Conservation (phyloP, 2,329 filamentous ascomycete genomes). For the Ophiobolus disseminans region DNA sequence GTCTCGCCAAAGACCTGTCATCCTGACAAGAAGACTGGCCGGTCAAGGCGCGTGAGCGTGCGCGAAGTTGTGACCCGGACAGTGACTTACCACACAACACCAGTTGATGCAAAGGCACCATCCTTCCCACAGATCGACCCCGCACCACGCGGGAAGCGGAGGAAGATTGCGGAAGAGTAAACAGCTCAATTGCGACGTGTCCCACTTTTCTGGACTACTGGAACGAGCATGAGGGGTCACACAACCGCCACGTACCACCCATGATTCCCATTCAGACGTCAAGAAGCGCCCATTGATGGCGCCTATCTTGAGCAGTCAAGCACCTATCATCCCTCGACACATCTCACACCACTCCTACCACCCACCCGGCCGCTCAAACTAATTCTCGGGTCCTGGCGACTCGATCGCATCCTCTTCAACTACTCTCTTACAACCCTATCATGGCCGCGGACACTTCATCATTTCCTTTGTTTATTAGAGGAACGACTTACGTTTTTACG, state of each 20-base stretch:
- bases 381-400: constrained; percentile 47
- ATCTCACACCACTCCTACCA: constrained; percentile 10
- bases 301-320: constrained; percentile 19
- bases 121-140: constrained; percentile 74
- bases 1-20: constrained; percentile 83
- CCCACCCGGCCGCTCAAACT: constrained; percentile 25
- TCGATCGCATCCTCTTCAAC: constrained; percentile 39
- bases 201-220: constrained; percentile 18
- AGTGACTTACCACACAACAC: constrained; percentile 78
- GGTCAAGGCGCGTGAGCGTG: constrained; percentile 70
- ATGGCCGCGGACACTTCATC: constrained; percentile 15
- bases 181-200: constrained; percentile 21
- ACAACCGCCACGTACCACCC: constrained; percentile 32
- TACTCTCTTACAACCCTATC: constrained; percentile 12
- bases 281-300: constrained; percentile 29
- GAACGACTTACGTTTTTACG: constrained; percentile 31
- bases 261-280: constrained; percentile 20
- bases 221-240: constrained; percentile 33
- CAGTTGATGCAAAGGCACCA: constrained; percentile 47
- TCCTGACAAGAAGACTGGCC: constrained; percentile 68
- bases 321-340: constrained; percentile 2
- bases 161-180: constrained; percentile 69
- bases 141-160: constrained; percentile 89
- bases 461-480: constrained; percentile 38
- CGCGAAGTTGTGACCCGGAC: constrained; percentile 93